These are phyloP conservation scores for Phytophthora rubi DNA, from an alignment of 352 stramenopile genomes.

Conservation along the genomic window DNA sequence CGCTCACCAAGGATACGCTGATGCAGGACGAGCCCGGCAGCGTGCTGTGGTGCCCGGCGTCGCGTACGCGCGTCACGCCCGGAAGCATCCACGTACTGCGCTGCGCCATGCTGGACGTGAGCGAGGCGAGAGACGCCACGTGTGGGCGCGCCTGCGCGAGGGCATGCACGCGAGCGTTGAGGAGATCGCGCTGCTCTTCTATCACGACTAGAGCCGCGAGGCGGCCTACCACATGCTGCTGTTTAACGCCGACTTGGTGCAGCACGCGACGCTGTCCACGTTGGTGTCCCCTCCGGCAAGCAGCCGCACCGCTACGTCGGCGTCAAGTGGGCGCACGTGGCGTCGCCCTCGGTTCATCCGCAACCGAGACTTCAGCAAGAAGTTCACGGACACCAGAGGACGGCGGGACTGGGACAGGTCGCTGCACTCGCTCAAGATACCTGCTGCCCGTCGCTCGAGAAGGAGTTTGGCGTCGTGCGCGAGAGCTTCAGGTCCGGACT, in stretches of 20 bases:
- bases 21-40: slow-evolving; percentile 47
- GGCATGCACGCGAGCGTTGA: slow-evolving; percentile 81
- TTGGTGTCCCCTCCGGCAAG: slow-evolving; percentile 73
- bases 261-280: slow-evolving; percentile 77
- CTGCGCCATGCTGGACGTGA: slow-evolving; percentile 46
- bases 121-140: slow-evolving; percentile 48
- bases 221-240: slow-evolving; percentile 72
- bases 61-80: slow-evolving; percentile 19
- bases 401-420: slow-evolving; percentile 59
- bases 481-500: slow-evolving; percentile 82
- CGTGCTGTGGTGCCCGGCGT: slow-evolving; percentile 68
- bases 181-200: slow-evolving; percentile 86
- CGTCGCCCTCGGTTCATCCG: slow-evolving; percentile 79
- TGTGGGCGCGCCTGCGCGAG: slow-evolving; percentile 71
- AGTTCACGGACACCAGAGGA: slow-evolving; percentile 72
- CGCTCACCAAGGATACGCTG: slow-evolving; percentile 76
- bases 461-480: slow-evolving; percentile 68
- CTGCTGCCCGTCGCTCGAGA: slow-evolving; percentile 61
- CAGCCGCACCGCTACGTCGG: slow-evolving; percentile 79
- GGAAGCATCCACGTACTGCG: slow-evolving; percentile 66
- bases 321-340: slow-evolving; percentile 83
- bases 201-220: slow-evolving; percentile 71
- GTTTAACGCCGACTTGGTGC: slow-evolving; percentile 80
- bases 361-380: slow-evolving; percentile 87
- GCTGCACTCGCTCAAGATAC: slow-evolving; percentile 66